Evolutionary conservation across 2,329 filamentous ascomycete genomes (phyloP).

Genomic region (Gyromitra esculenta): DNA sequence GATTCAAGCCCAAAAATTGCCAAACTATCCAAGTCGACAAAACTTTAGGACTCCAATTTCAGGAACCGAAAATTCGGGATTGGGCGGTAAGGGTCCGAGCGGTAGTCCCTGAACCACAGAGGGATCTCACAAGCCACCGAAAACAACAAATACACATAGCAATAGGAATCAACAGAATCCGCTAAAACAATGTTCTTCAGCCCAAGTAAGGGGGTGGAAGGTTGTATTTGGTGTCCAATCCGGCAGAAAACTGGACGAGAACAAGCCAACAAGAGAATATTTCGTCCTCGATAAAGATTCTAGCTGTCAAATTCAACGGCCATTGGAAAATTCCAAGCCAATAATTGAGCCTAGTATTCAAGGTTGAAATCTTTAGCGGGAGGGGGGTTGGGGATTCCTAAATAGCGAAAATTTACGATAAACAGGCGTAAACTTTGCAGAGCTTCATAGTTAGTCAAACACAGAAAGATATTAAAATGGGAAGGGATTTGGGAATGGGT

Average conservation of each 20-base stretch:
- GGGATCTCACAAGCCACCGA: constrained; percentile 40
- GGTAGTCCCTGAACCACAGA: constrained; percentile 30
- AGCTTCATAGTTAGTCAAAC: constrained; percentile 22
- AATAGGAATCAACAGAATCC: constrained; percentile 44
- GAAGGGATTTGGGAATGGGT: constrained; percentile 39
- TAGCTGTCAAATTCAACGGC: constrained; percentile 41
- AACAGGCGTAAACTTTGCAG: constrained; percentile 27
- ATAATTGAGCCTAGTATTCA: constrained; percentile 27
- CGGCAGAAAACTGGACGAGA: constrained; percentile 13
- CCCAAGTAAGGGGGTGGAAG: constrained; percentile 33
- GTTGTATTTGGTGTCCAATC: constrained; percentile 37
- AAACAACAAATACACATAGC: constrained; percentile 24
- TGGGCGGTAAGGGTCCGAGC: constrained; percentile 40
- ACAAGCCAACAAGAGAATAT: constrained; percentile 32
- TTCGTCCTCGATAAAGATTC: constrained; percentile 25
- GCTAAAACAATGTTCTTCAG: constrained; percentile 27
- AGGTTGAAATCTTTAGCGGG: constrained; percentile 20
- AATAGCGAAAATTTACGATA: constrained; percentile 35
- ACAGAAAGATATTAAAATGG: constrained; percentile 24
- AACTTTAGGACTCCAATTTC: constrained; percentile 23
- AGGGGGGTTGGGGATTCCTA: constrained; percentile 3
- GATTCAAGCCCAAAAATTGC: constrained; percentile 19
- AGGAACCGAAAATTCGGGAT: constrained; percentile 32
- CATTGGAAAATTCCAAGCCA: constrained; percentile 23
- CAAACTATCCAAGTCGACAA: constrained; percentile 9